phyloP scores from a whole-genome alignment of 495 filamentous ascomycete genomes.

The Massariosphaeria phaeospora region DNA sequence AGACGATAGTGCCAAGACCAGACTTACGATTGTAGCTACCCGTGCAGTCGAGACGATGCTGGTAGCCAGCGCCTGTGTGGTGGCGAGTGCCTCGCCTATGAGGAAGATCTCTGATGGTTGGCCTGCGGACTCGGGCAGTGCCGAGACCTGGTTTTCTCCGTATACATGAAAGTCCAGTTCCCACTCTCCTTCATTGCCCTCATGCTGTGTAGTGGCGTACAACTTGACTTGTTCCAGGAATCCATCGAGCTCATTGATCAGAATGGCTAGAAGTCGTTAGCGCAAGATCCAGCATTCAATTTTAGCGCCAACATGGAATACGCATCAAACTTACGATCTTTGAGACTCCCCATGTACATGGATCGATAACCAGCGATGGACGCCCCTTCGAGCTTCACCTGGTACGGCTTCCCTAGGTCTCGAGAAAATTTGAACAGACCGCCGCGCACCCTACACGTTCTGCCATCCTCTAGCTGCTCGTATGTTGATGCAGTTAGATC shows the following conservation, averaged over 20 bases:
- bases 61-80: slow-evolving; percentile 43
- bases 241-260: slow-evolving; percentile 42
- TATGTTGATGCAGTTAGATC: slow-evolving; percentile 38
- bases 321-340: slow-evolving; percentile 43
- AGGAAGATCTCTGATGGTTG: slow-evolving; percentile 39
- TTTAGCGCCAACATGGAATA: neutral
- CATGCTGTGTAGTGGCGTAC: slow-evolving; percentile 34
- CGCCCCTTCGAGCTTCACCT: slow-evolving; percentile 48
- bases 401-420: slow-evolving; percentile 36
- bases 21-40: slow-evolving; percentile 33
- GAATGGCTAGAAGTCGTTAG: slow-evolving; percentile 33
- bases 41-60: slow-evolving; percentile 40
- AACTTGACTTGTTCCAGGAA: slow-evolving; percentile 35
- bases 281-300: neutral
- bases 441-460: slow-evolving; percentile 42
- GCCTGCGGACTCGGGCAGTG: neutral
- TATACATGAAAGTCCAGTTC: slow-evolving; percentile 45
- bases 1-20: neutral
- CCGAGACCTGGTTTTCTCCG: slow-evolving; percentile 35
- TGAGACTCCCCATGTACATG: slow-evolving; percentile 46
- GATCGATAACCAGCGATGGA: slow-evolving; percentile 42
- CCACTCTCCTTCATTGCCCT: slow-evolving; percentile 28
- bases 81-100: slow-evolving; percentile 44
- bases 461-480: slow-evolving; percentile 40
- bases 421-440: slow-evolving; percentile 34